These are phyloP conservation scores for Colletotrichum tabaci DNA, from an alignment of 2,329 filamentous ascomycete genomes.

Conservation along the genomic window DNA sequence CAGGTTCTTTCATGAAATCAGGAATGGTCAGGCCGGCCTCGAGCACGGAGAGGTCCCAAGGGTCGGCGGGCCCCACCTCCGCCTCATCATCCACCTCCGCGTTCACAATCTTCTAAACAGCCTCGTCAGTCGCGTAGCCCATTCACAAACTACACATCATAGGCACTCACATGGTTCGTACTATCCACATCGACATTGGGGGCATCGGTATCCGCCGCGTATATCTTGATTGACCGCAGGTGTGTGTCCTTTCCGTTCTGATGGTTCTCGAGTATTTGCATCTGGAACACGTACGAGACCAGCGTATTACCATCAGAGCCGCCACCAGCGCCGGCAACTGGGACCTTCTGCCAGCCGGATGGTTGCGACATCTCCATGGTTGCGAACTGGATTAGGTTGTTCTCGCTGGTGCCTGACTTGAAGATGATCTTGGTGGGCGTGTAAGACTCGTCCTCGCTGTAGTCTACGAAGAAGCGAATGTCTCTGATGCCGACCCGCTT, in stretches of 20 bases:
- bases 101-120: slow-evolving; percentile 14
- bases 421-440: slow-evolving; percentile 95
- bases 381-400: slow-evolving; percentile 91
- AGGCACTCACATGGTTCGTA: slow-evolving; percentile 44
- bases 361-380: slow-evolving; percentile 85
- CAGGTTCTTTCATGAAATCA: slow-evolving; percentile 61
- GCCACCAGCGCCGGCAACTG: slow-evolving; percentile 68
- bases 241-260: slow-evolving; percentile 99
- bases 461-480: slow-evolving; percentile 90
- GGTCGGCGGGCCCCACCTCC: slow-evolving; percentile 45
- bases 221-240: slow-evolving; percentile 92
- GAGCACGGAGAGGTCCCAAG: slow-evolving; percentile 44
- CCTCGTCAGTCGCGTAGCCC: slow-evolving; percentile 32
- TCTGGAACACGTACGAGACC: slow-evolving; percentile 89
- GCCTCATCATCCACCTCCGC: slow-evolving; percentile 22
- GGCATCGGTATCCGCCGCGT: slow-evolving; percentile 68
- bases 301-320: slow-evolving; percentile 80
- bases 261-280: slow-evolving; percentile 94
- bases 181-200: slow-evolving; percentile 52
- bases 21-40: slow-evolving; percentile 55
- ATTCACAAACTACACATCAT: neutral
- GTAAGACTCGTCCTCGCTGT: slow-evolving; percentile 93
- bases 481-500: slow-evolving; percentile 84
- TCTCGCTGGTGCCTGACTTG: slow-evolving; percentile 89
- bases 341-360: slow-evolving; percentile 91